Evolutionary conservation across 768 basidiomycete genomes (phyloP).

Genomic region (Lactarius evosmus): DNA sequence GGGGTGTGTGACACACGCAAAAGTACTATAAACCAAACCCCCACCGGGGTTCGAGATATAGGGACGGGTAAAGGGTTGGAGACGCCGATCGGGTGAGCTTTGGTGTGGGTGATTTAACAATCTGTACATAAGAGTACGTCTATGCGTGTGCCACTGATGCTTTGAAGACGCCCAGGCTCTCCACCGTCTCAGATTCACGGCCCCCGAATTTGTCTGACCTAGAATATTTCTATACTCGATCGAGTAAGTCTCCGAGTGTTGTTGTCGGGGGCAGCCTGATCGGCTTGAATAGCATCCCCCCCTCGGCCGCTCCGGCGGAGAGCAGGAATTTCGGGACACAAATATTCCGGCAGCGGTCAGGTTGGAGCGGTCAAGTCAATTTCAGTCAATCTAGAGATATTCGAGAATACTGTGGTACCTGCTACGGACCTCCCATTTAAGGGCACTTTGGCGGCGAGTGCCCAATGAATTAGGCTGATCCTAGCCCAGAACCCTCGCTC

Average conservation of each 20-base stretch:
- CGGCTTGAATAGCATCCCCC: not conserved
- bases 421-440: not conserved
- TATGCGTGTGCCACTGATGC: not conserved
- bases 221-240: not conserved
- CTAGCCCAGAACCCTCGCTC: too few species aligned
- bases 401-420: not conserved
- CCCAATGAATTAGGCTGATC: not conserved
- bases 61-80: not conserved
- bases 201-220: not conserved
- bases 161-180: not conserved
- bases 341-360: not conserved
- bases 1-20: too few species aligned
- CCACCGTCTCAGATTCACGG: constrained; percentile 13
- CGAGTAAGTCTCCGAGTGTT: not conserved
- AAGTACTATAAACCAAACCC: too few species aligned
- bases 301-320: not conserved
- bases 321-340: not conserved
- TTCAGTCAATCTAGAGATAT: not conserved
- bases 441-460: not conserved
- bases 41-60: not conserved
- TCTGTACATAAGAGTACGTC: constrained; percentile 1
- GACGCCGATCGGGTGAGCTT: not conserved
- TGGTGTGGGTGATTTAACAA: not conserved
- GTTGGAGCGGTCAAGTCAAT: too few species aligned
- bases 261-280: not conserved